A percentile compares a stretch with the other conserved stretches of the same genome.
These are phyloP conservation scores for Miscanthus lutarioriparius DNA, from an alignment of 176 grass and related monocot species.

Conservation along the genomic window DNA sequence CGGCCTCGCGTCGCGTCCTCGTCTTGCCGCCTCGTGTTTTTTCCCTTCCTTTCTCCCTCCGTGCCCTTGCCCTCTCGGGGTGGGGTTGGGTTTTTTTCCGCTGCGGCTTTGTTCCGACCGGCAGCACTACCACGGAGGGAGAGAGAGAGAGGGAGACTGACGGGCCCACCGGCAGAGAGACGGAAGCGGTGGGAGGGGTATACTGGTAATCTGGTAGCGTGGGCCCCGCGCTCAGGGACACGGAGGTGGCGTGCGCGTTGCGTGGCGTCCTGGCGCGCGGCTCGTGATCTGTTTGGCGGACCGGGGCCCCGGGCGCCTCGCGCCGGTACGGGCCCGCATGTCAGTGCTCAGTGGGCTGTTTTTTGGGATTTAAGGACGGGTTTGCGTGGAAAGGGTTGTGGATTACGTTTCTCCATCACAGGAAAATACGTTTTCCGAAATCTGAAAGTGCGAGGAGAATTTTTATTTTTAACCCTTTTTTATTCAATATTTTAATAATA, in stretches of 20 bases:
- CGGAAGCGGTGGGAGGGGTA: not conserved
- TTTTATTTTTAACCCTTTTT: too few relatives aligned
- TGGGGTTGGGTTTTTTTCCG: too few relatives aligned
- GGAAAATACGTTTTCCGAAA: not conserved
- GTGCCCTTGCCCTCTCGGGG: too few relatives aligned
- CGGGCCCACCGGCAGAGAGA: not conserved
- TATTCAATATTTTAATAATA: too few relatives aligned
- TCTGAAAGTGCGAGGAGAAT: not conserved
- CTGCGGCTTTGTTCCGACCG: not conserved
- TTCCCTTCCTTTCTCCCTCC: not conserved
- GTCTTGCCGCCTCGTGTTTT: conserved; percentile 1
- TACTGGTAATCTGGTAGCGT: too few relatives aligned
- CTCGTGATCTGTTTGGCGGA: not conserved
- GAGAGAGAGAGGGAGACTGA: too few relatives aligned
- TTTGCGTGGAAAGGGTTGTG: not conserved
- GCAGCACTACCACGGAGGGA: too few relatives aligned
- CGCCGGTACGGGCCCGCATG: not conserved
- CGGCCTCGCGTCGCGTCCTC: not conserved
- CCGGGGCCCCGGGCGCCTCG: not conserved
- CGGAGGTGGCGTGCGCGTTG: not conserved
- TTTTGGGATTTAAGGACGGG: not conserved
- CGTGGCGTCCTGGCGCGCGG: not conserved
- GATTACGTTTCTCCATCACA: not conserved
- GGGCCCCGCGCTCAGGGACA: not conserved
- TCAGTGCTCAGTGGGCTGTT: not conserved